Evolutionary conservation across 805 yeast species (phyloP), one percentile per base, ranked within the genome.

Genomic region (Starmerella sp.): DNA sequence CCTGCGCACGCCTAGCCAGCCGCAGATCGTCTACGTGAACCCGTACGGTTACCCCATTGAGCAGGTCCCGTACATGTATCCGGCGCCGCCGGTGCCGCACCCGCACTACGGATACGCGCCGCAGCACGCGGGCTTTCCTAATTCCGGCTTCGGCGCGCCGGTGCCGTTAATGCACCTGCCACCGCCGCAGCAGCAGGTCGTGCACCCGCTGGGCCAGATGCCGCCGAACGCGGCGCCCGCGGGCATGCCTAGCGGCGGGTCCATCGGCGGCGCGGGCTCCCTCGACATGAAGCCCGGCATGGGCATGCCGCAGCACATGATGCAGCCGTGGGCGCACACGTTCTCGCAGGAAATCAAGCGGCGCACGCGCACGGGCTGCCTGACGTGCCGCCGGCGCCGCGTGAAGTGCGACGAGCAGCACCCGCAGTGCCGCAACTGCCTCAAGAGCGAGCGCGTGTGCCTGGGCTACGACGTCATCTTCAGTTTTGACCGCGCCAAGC

Each of bases 371-470:
- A 83, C 89, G 0, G 91, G 91, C 2, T 84, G 90, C 66, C 67
- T 82, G 54, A 84, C 90, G 1, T 84, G 90, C 65, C 74, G 89
- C 36, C 77, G 80, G 64, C 70, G 89, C 58, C 71, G 89, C 46
- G 81, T 83, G 63, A 83, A 83, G 69, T 84, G 90, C 67, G 90
- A 84, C 67, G 90, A 84, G 69, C 67, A 82, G 49, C 83, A 80
- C 62, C 88, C 89, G 1, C 73, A 75, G 54, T 84, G 90, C 65
- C 73, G 71, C 61, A 83, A 84, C 63, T 84, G 90, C 65, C 82
- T 79, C 60, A 75, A 83, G 54, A 73, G 80, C 29, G 78, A 78
- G 63, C 81, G 83, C 56, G 75, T 76, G 10, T 84, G 90, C 61
- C 68, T 79, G n/a, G 89, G 88, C 5, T 83, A 84, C 65, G 85